Conservation (phyloP, 805 yeast species). For the Saccharomycopsis babjevae region DNA sequence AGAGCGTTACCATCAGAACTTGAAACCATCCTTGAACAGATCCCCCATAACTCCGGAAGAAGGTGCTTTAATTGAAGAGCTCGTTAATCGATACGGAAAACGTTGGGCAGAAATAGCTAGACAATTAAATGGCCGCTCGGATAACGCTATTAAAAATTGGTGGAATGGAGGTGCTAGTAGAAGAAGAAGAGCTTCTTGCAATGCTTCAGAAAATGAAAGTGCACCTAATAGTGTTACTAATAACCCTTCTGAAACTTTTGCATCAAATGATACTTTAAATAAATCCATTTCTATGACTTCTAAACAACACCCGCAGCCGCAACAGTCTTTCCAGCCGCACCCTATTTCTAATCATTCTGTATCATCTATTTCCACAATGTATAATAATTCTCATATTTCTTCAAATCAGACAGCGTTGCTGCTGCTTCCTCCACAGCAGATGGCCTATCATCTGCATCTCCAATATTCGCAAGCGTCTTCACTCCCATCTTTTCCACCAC, state of each 20-base stretch:
- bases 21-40: conserved; percentile 74
- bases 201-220: conserved; percentile 17
- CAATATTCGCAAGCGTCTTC: not conserved
- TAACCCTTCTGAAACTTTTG: conserved; percentile 7
- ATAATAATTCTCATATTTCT: not conserved
- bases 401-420: not conserved
- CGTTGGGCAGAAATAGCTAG: conserved; percentile 92
- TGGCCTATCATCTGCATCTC: conserved; percentile 5
- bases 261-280: not conserved
- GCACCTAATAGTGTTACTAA: not conserved
- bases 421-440: conserved; percentile 3
- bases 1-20: conserved; percentile 84
- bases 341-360: conserved; percentile 10
- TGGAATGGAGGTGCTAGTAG: conserved; percentile 93
- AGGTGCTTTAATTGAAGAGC: conserved; percentile 68
- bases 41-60: conserved; percentile 79
- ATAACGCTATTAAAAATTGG: conserved; percentile 89
- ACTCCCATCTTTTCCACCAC: not conserved
- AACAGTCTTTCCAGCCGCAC: conserved; percentile 1
- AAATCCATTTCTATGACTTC: conserved; percentile 3
- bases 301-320: conserved; percentile 12
- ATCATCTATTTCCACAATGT: not conserved
- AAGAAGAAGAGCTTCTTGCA: conserved; percentile 45
- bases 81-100: conserved; percentile 73
- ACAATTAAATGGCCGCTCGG: conserved; percentile 79